A percentile compares a stretch with the other conserved stretches of the same genome.
These are phyloP conservation scores for Lactifluus pinguis DNA, from an alignment of 768 basidiomycete species.

Conservation along the genomic window DNA sequence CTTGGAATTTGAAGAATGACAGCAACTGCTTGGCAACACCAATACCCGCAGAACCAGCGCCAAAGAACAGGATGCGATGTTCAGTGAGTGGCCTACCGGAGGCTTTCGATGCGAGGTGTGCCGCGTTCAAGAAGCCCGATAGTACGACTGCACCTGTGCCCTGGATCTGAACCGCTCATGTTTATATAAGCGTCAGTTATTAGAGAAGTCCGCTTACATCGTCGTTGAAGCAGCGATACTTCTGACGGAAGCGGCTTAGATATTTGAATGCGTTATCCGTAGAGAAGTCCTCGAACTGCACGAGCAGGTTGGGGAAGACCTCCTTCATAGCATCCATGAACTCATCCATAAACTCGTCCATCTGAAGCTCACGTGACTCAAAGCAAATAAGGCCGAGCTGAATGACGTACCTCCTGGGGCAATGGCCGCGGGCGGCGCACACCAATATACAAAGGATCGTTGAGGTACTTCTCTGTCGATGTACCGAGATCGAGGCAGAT, in stretches of 20 bases:
- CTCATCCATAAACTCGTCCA: constrained; percentile 84
- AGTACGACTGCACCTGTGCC: constrained; percentile 87
- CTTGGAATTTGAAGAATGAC: constrained; percentile 81
- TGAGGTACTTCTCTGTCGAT: constrained; percentile 68
- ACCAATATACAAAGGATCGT: constrained; percentile 87
- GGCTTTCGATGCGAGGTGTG: constrained; percentile 62
- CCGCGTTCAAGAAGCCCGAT: constrained; percentile 83
- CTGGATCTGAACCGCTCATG: constrained; percentile 10
- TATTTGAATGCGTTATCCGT: constrained; percentile 88
- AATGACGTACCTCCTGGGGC: constrained; percentile 23
- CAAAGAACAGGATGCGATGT: constrained; percentile 87
- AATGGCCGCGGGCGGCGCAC: constrained; percentile 37
- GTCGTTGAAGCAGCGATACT: constrained; percentile 81
- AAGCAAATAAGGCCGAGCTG: constrained; percentile 25
- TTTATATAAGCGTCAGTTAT: neutral
- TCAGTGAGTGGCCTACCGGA: constrained; percentile 56
- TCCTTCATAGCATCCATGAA: constrained; percentile 78
- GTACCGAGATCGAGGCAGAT: constrained; percentile 87
- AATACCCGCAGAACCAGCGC: constrained; percentile 86
- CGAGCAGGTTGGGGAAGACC: constrained; percentile 70
- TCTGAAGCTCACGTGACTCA: constrained; percentile 43
- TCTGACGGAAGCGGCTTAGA: constrained; percentile 62
- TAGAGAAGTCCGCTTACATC: constrained; percentile 49
- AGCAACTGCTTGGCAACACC: constrained; percentile 85
- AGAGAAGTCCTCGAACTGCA: constrained; percentile 92